Percentiles rank a stretch among this genome's conserved stretches.
Conservation (phyloP, 768 basidiomycete genomes). For the Naganishia friedmannii region DNA sequence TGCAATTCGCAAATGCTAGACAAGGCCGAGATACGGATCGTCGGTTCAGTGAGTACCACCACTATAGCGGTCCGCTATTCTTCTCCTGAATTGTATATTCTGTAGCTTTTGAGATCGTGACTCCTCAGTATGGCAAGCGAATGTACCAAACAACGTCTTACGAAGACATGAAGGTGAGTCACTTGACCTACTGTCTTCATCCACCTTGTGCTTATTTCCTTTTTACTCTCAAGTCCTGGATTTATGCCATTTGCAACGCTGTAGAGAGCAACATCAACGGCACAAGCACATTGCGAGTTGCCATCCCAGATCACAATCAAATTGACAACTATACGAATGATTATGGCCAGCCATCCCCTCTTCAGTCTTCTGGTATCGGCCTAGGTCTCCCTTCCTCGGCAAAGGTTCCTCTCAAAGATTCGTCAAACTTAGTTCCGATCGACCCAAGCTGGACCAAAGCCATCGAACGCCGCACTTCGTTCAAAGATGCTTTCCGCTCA, state of each 20-base stretch:
- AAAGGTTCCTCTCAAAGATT: background rate
- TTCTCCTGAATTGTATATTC: background rate
- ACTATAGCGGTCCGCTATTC: background rate
- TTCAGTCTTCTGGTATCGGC: constrained; percentile 8
- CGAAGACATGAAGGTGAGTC: constrained; percentile 45
- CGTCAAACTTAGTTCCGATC: background rate
- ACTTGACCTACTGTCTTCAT: background rate
- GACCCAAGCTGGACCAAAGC: constrained; percentile 26
- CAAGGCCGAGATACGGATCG: constrained; percentile 50
- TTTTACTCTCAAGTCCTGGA: constrained; percentile 40
- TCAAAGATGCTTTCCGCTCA: constrained; percentile 29
- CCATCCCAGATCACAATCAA: background rate
- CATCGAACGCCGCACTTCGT: constrained; percentile 19
- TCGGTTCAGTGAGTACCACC: constrained; percentile 41
- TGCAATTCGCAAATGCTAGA: constrained; percentile 50
- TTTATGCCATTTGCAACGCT: constrained; percentile 51
- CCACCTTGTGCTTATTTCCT: background rate
- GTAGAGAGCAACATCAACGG: constrained; percentile 51
- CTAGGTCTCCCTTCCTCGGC: constrained; percentile 10
- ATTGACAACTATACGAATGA: too few species aligned
- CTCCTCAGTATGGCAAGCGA: constrained; percentile 45
- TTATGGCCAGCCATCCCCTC: background rate
- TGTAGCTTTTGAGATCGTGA: constrained; percentile 51
- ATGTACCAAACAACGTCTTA: constrained; percentile 50
- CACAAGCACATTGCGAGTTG: constrained; percentile 24